Percentiles rank a stretch among this genome's conserved stretches.
These are phyloP conservation scores for Bryopsis sp. DNA, from an alignment of 139 green algal species.

Conservation along the genomic window DNA sequence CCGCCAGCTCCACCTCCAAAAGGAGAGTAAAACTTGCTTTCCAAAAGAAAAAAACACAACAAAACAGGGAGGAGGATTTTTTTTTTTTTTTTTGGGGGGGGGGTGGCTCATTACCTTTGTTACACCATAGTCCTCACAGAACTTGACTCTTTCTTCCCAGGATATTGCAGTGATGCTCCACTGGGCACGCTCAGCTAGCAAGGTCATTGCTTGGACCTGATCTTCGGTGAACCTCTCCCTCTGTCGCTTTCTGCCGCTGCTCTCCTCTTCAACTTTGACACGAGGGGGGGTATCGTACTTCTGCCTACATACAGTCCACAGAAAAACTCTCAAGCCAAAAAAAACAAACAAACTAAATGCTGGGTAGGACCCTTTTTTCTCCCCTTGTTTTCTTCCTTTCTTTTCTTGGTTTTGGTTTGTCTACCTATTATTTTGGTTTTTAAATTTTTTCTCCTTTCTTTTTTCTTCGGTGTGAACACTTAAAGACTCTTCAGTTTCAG, in stretches of 20 bases:
- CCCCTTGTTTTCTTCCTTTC: no score
- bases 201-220: constrained; percentile 21
- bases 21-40: not conserved
- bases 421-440: no score
- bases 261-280: not conserved
- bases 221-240: constrained; percentile 26
- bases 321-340: not conserved
- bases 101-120: no score
- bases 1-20: not conserved
- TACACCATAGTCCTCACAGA: constrained; percentile 21
- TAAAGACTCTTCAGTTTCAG: no score
- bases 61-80: not conserved
- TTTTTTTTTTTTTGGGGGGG: not conserved
- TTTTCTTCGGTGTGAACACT: no score
- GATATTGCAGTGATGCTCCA: constrained; percentile 23
- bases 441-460: no score
- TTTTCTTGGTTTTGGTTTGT: no score
- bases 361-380: no score
- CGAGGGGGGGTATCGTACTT: constrained; percentile 5
- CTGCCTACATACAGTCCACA: not conserved
- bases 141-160: constrained; percentile 24
- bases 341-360: constrained; percentile 5
- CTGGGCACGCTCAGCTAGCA: constrained; percentile 20
- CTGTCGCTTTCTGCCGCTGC: constrained; percentile 2
- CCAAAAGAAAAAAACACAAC: not conserved